phyloP scores from a whole-genome alignment of 805 yeast species.

The Barnettozyma vustinii region DNA sequence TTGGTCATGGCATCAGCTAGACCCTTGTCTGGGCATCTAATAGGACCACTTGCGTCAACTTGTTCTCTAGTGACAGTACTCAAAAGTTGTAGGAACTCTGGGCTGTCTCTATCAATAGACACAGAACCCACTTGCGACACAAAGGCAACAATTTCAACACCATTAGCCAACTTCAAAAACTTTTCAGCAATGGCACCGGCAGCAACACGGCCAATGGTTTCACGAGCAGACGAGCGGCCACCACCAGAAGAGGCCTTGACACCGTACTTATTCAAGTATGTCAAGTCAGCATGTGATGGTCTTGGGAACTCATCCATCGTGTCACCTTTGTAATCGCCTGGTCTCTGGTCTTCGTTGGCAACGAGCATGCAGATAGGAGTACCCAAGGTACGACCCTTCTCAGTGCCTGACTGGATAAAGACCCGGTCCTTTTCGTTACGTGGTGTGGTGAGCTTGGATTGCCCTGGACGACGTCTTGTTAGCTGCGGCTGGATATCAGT shows the following conservation, averaged over 20 bases:
- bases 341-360: slow-evolving; percentile 92
- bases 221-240: slow-evolving; percentile 95
- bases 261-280: slow-evolving; percentile 87
- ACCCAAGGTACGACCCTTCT: slow-evolving; percentile 84
- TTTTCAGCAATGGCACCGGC: slow-evolving; percentile 99
- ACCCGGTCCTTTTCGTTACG: slow-evolving; percentile 93
- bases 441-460: slow-evolving; percentile 87
- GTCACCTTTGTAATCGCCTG: slow-evolving; percentile 92
- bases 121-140: slow-evolving; percentile 88
- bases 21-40: slow-evolving; percentile 83
- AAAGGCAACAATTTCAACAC: slow-evolving; percentile 93
- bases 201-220: slow-evolving; percentile 97
- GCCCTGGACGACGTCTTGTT: slow-evolving; percentile 97
- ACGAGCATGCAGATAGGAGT: slow-evolving; percentile 95
- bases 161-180: slow-evolving; percentile 65
- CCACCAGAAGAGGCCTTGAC: slow-evolving; percentile 94
- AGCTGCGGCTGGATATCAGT: slow-evolving; percentile 92
- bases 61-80: slow-evolving; percentile 78
- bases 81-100: slow-evolving; percentile 60
- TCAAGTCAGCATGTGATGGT: slow-evolving; percentile 97
- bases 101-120: slow-evolving; percentile 70
- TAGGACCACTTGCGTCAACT: slow-evolving; percentile 84
- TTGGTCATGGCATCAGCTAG: slow-evolving; percentile 76
- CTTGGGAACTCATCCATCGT: slow-evolving; percentile 77
- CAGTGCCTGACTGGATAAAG: slow-evolving; percentile 91